Conservation (phyloP, 306 rosid species). For the Trifolium fragiferum region DNA sequence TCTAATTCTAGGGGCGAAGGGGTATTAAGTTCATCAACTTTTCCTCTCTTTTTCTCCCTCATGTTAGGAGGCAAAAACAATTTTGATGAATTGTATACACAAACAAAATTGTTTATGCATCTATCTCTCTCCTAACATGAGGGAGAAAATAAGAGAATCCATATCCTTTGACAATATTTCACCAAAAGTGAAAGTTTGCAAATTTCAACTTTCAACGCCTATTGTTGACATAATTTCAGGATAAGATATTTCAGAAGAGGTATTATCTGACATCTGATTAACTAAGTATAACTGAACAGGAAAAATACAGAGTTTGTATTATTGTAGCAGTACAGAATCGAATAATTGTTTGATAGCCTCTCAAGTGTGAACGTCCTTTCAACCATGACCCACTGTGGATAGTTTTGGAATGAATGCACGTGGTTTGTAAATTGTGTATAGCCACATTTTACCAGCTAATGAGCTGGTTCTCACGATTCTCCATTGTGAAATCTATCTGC, state of each 20-base stretch:
- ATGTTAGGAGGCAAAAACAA: background rate
- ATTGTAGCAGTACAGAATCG: slow-evolving; percentile 25
- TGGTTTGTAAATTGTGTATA: slow-evolving; percentile 39
- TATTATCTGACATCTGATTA: slow-evolving; percentile 29
- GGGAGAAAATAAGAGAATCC: background rate
- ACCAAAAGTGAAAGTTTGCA: background rate
- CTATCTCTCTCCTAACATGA: background rate
- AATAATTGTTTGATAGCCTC: slow-evolving; percentile 31
- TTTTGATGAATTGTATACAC: background rate
- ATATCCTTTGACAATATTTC: background rate
- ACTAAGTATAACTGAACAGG: slow-evolving; percentile 21
- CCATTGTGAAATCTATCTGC: slow-evolving; percentile 39
- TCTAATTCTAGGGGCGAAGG: background rate
- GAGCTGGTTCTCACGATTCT: slow-evolving; percentile 41
- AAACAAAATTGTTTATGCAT: too few species aligned
- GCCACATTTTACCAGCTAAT: slow-evolving; percentile 43
- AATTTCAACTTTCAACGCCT: slow-evolving; percentile 11
- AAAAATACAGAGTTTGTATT: slow-evolving; percentile 24
- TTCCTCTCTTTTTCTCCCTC: background rate
- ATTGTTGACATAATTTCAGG: slow-evolving; percentile 16
- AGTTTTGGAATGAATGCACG: slow-evolving; percentile 40
- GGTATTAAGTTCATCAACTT: background rate
- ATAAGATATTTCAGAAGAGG: slow-evolving; percentile 1
- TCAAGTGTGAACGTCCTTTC: slow-evolving; percentile 32
- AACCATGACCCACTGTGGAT: slow-evolving; percentile 37